phyloP scores from a whole-genome alignment of 2,329 filamentous ascomycete species.

The Ceratocystis eucalypticola region DNA sequence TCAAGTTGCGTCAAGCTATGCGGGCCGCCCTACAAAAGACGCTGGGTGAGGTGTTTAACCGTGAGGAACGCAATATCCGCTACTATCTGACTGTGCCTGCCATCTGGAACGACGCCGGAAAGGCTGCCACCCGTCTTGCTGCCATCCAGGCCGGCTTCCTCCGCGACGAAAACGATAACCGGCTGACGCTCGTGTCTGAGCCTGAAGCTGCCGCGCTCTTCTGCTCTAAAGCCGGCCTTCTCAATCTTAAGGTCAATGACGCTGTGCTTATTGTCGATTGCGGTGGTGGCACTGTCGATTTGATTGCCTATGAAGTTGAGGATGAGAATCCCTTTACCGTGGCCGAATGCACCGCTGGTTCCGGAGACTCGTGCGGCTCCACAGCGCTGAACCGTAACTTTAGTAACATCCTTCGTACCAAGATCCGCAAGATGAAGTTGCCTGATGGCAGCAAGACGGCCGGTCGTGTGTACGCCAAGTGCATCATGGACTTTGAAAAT shows the following conservation, averaged over 20 bases:
- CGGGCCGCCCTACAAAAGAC: slow-evolving; percentile 91
- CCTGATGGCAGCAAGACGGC: slow-evolving; percentile 93
- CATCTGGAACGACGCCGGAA: slow-evolving; percentile 98
- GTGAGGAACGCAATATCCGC: slow-evolving; percentile 93
- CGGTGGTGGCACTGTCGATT: slow-evolving; percentile 93
- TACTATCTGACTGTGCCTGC: slow-evolving; percentile 98
- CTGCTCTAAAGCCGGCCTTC: slow-evolving; percentile 88
- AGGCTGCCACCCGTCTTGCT: slow-evolving; percentile 87
- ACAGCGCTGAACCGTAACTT: slow-evolving; percentile 96
- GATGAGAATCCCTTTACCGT: slow-evolving; percentile 96
- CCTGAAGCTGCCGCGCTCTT: slow-evolving; percentile 95
- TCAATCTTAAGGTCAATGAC: slow-evolving; percentile 96
- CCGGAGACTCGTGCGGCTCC: slow-evolving; percentile 95
- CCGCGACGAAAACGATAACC: slow-evolving; percentile 93
- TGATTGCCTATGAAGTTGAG: slow-evolving; percentile 97
- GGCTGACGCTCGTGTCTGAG: slow-evolving; percentile 86
- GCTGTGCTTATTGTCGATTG: slow-evolving; percentile 98
- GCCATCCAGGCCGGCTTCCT: slow-evolving; percentile 96
- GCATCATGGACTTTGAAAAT: slow-evolving; percentile 99
- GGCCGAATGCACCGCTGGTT: slow-evolving; percentile 91
- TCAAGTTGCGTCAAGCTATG: slow-evolving; percentile 96
- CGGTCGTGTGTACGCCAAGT: slow-evolving; percentile 97
- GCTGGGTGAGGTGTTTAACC: slow-evolving; percentile 90
- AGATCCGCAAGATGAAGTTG: slow-evolving; percentile 98
- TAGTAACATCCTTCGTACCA: slow-evolving; percentile 91